Evolutionary conservation across 208 protist genomes (phyloP), one percentile per base, ranked within the genome.

Genomic region (Leptomonas pyrrhocoris): DNA sequence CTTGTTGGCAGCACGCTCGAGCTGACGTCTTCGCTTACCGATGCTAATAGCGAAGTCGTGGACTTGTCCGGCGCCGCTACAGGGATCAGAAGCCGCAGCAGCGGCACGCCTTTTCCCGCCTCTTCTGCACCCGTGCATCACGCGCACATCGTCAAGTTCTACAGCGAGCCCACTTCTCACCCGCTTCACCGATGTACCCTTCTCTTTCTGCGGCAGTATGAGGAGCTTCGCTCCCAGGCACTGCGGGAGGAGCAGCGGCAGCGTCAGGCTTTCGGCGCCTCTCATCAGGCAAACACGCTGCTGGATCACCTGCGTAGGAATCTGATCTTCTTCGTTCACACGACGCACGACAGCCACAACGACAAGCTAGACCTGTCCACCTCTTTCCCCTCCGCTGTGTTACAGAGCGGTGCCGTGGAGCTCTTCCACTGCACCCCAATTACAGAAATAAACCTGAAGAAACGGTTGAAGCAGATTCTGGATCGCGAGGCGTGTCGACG

Each of bases 291-390:
- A 11, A 45, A 12, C 18, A 12, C 13, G 21, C 25, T 48, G 48
- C n/a, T 74, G 23, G 16, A 63, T 19, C 51, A 73, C 23, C 56
- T 93, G 40, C 81, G 68, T 12, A 86, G 71, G 6, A 79, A 91
- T 50, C 46, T 88, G 21, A 60, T 94, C 50, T 74, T 92, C 45
- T 90, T 96, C 53, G 58, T 96, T 42, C 75, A 92, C 74, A 96
- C 92, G 3, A 87, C 80, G 21, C 92, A 96, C 69, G 89, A 96
- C 72, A 89, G 80, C 25, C 92, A 96, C 69, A 94, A 80, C 60
- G 84, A 89, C 42, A 93, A 94, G 67, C 60, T 92, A 8, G 88
- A 88, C 50, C 49, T 93, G 3, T 31, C 31, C 56, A 72, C 68
- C 16, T 55, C 73, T 11, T 82, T 94, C 59, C 86, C 89, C 0